A percentile compares a stretch with the other conserved stretches of the same genome.
Evolutionary conservation across 2,329 filamentous ascomycete genomes (phyloP).

Genomic region (Talaromyces sp.): DNA sequence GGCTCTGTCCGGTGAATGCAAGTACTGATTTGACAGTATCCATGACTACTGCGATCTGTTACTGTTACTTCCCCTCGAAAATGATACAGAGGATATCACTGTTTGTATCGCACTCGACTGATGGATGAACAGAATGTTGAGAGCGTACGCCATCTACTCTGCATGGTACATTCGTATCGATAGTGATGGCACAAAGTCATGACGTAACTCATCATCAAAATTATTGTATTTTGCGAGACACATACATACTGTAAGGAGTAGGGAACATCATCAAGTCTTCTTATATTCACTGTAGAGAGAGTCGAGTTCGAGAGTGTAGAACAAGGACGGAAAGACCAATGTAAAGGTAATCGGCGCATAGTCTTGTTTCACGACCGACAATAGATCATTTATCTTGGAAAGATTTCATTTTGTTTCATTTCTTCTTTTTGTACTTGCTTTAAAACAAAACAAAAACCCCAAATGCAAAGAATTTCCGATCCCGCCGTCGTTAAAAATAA

Average conservation of each 20-base stretch:
- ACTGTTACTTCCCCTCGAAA: neutral
- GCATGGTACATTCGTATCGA: too few relatives aligned
- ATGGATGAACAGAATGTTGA: neutral
- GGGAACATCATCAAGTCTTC: too few relatives aligned
- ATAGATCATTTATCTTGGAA: neutral
- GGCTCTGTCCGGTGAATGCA: neutral
- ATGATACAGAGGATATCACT: neutral
- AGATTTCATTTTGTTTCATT: constrained; percentile 14
- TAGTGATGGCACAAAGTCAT: neutral
- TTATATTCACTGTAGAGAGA: neutral
- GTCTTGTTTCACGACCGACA: too few relatives aligned
- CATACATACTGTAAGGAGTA: too few relatives aligned
- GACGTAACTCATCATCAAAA: neutral
- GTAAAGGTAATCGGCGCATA: neutral
- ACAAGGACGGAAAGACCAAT: neutral
- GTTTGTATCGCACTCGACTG: neutral
- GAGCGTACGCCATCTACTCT: too few relatives aligned
- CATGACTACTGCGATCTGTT: neutral
- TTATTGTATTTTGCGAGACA: neutral
- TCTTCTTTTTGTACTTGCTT: constrained; percentile 3
- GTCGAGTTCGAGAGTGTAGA: neutral
- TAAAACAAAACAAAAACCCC: constrained; percentile 13
- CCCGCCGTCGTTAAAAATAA: constrained; percentile 12
- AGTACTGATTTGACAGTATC: neutral
- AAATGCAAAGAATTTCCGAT: constrained; percentile 16